Base-by-base conservation (phyloP, 345 rosid genomes). In the Eucalyptus microcorys region DNA sequence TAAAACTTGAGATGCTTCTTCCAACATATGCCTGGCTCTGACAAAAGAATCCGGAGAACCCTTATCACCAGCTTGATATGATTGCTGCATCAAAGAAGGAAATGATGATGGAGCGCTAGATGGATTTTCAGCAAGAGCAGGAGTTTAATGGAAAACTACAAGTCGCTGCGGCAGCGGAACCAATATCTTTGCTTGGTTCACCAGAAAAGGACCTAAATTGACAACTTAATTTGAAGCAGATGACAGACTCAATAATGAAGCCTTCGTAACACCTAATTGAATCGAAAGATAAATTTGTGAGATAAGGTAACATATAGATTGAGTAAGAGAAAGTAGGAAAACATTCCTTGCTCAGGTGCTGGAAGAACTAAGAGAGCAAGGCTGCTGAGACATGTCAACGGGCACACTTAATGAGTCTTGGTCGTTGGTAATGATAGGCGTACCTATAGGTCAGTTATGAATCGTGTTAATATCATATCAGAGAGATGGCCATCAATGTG, bases 121-220 rank as follows among this genome's bases (percentile, higher is more conserved):
- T n/a, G 34, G 17, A 14, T 64, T 14, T 17, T 64, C 9, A n/a
- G 6, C 76, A n/a, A 15, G 76, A 32, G 4, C 17, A n/a, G 76
- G 1, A 14, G 37, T 14, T 7, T 32, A 64, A 64, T 1, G 76
- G 76, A 64, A 64, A n/a, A n/a, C 16, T 32, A 14, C 71, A 7
- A 8, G 76, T n/a, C 9, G 1, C 2, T n/a, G 1, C 5, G 3
- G 19, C 37, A n/a, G 4, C 76, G 0, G 71, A 64, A n/a, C 21
- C 76, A 15, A 14, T 32, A n/a, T n/a, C 37, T 64, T 16, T n/a
- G 8, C 30, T 64, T 15, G 17, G 34, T 32, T 64, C 76, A 64
- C 76, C 17, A 14, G 71, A n/a, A n/a, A 16, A 64, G 34, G 71
- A n/a, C 8, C 71, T 14, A 14, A n/a, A 30, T 64, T 7, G 37